phyloP scores from a whole-genome alignment of 768 basidiomycete species.

The Rhodotorula diobovata region DNA sequence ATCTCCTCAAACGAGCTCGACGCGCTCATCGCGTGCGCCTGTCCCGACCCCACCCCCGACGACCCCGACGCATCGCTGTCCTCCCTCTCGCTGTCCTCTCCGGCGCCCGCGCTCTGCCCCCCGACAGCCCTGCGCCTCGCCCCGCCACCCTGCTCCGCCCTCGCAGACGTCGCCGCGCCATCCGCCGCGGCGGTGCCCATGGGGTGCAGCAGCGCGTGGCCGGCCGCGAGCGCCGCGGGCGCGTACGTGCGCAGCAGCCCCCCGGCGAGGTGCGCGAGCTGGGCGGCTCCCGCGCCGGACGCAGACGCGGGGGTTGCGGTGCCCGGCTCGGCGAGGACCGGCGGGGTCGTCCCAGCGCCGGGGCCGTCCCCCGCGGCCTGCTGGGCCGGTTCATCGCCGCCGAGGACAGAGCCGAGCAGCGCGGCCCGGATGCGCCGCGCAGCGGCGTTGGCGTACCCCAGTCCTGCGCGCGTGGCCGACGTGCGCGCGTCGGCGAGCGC shows the following conservation, averaged over 20 bases:
- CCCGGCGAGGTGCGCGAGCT: constrained; percentile 4
- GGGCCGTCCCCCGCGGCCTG: too few relatives aligned
- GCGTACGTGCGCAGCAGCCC: constrained; percentile 20
- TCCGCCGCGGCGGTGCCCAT: not conserved
- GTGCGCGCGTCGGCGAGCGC: constrained; percentile 44
- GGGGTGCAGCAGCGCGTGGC: constrained; percentile 17
- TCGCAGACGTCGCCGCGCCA: not conserved
- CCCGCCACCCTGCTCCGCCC: not conserved
- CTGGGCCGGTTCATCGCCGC: not conserved
- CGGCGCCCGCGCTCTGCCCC: not conserved
- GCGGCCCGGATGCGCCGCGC: not conserved
- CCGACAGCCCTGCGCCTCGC: not conserved
- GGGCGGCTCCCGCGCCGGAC: not conserved
- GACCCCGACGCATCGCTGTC: not conserved
- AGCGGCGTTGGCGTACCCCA: constrained; percentile 30
- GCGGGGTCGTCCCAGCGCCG: not conserved
- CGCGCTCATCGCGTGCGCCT: not conserved
- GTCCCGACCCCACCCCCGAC: not conserved
- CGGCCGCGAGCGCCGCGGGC: constrained; percentile 31
- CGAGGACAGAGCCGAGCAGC: constrained; percentile 1
- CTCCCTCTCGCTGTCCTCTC: not conserved
- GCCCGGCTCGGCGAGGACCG: constrained; percentile 4
- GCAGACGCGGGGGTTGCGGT: not conserved
- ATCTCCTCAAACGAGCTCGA: constrained; percentile 2
- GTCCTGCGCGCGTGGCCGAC: constrained; percentile 4